A percentile compares a stretch with the other conserved stretches of the same genome.
Evolutionary conservation across 2,329 filamentous ascomycete species (phyloP).

Genomic region (Ophiostoma australiae): DNA sequence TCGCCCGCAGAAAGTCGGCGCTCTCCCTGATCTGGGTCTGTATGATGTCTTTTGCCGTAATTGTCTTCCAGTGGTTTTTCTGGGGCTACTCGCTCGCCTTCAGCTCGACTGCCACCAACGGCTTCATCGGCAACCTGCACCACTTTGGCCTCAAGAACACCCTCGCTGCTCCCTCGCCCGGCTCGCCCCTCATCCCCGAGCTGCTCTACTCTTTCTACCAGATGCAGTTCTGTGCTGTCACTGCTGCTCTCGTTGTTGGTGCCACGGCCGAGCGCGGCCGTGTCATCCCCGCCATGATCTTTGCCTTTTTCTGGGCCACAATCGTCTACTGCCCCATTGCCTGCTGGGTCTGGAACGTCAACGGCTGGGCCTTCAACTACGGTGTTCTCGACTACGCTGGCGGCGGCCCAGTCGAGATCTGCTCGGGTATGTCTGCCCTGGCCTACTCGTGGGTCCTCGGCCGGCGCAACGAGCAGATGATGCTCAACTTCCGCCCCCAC

Average conservation of each 20-base stretch:
- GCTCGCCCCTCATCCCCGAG: conserved; percentile 81
- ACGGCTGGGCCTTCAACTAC: conserved; percentile 87
- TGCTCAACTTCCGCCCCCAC: conserved; percentile 98
- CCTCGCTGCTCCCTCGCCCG: conserved; percentile 76
- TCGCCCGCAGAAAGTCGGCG: conserved; percentile 95
- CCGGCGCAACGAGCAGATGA: conserved; percentile 97
- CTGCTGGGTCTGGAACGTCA: conserved; percentile 94
- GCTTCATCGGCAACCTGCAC: conserved; percentile 84
- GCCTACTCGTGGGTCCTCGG: conserved; percentile 96
- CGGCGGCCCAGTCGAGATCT: conserved; percentile 95
- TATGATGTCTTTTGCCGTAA: conserved; percentile 86
- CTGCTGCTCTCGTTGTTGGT: conserved; percentile 83
- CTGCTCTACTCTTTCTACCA: conserved; percentile 94
- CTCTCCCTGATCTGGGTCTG: conserved; percentile 95
- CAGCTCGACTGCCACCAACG: conserved; percentile 72
- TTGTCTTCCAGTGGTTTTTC: conserved; percentile 99
- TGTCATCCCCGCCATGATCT: conserved; percentile 88
- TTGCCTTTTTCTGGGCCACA: conserved; percentile 93
- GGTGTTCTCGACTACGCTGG: conserved; percentile 95
- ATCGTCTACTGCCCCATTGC: conserved; percentile 95
- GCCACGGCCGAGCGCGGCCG: conserved; percentile 92
- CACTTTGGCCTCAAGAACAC: conserved; percentile 87
- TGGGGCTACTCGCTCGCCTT: conserved; percentile 98
- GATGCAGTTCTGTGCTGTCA: conserved; percentile 97
- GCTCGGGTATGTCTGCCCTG: conserved; percentile 83